A percentile compares a stretch with the other conserved stretches of the same genome.
Conservation (phyloP, 306 rosid genomes). For the Abrus pulchellus region DNA sequence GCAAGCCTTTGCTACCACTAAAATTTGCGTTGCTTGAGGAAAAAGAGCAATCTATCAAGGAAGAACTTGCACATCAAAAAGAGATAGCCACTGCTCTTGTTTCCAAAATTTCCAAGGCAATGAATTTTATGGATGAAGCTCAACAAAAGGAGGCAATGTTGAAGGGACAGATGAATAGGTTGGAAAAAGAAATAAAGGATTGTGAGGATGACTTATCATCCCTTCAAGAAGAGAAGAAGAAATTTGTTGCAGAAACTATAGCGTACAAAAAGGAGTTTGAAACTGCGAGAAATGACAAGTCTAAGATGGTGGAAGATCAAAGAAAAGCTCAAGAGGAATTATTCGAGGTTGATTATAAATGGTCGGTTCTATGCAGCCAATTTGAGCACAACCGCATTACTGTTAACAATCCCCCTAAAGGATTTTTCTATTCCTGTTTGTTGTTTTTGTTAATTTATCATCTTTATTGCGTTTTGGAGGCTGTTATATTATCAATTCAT, state of each 20-base stretch:
- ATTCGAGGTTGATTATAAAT: conserved; percentile 28
- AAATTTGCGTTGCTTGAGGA: background rate
- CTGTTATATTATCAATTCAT: background rate
- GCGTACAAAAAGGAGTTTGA: conserved; percentile 26
- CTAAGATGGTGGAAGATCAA: conserved; percentile 39
- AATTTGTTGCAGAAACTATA: conserved; percentile 26
- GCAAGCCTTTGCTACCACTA: conserved; percentile 15
- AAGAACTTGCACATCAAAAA: conserved; percentile 1
- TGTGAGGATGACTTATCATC: conserved; percentile 13
- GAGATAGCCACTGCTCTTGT: background rate
- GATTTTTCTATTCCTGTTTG: background rate
- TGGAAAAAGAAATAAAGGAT: conserved; percentile 37
- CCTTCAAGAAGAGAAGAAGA: conserved; percentile 40
- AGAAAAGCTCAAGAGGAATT: conserved; percentile 26
- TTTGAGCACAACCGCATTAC: background rate
- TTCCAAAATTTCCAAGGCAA: conserved; percentile 32
- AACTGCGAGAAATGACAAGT: conserved; percentile 7
- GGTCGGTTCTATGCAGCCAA: conserved; percentile 39
- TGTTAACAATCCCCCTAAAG: background rate
- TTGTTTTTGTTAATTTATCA: background rate
- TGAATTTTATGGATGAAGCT: conserved; percentile 16
- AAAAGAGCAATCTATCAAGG: no score
- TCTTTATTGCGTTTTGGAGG: background rate
- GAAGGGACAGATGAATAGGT: conserved; percentile 1
- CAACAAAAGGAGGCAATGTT: conserved; percentile 30